phyloP scores from a whole-genome alignment of 129 eudicot genomes.

The Centaurea solstitialis region DNA sequence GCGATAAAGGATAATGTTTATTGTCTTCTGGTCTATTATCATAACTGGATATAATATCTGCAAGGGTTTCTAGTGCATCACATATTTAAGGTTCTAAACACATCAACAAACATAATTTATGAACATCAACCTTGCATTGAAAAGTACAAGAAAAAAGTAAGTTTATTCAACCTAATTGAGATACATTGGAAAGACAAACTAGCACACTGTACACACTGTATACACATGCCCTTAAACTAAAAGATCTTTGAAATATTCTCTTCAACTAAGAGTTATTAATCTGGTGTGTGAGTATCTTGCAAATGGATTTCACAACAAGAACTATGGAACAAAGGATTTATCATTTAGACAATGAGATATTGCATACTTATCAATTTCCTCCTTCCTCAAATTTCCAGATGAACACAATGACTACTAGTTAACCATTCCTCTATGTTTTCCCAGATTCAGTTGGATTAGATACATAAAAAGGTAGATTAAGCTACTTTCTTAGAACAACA shows the following conservation, averaged over 20 bases:
- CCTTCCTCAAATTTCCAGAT: constrained; percentile 1
- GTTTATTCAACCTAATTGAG: background rate
- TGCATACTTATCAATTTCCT: background rate
- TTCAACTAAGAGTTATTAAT: constrained; percentile 2
- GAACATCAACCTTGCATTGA: background rate
- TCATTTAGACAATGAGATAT: background rate
- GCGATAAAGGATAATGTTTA: background rate
- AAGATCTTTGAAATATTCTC: background rate
- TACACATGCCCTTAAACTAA: background rate
- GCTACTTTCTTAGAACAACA: background rate
- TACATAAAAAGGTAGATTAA: background rate
- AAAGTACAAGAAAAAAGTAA: background rate
- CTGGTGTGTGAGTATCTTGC: background rate
- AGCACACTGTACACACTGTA: background rate
- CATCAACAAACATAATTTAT: background rate
- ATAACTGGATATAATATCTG: background rate
- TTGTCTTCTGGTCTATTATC: background rate
- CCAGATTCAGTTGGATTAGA: constrained; percentile 14
- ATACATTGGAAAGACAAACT: background rate
- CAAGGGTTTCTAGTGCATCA: background rate
- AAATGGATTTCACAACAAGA: background rate
- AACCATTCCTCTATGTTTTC: background rate
- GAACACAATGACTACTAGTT: background rate
- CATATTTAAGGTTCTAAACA: background rate
- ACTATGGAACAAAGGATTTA: background rate